Base-by-base conservation (phyloP, 345 rosid species). In the Bruguiera gymnorhiza region DNA sequence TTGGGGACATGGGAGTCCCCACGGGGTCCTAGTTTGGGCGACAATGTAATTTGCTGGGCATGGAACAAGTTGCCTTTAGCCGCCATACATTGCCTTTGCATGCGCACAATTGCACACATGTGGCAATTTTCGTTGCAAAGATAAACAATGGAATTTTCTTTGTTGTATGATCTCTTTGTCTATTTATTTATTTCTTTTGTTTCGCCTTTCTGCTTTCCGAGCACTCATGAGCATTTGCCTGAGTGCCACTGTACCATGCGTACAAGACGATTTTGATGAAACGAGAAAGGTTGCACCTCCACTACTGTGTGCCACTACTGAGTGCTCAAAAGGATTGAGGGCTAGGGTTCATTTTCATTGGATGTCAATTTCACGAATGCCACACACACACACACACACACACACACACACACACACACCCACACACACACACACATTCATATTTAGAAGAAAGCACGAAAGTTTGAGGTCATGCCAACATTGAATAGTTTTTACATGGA, bases 191-290 rank as follows among this genome's bases (percentile, higher is more conserved):
- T 20, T 52, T 62, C 11, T 21, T 26, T 27, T 51, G 60, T 13
- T 54, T 21, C 53, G 4, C 11, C n/a, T 54, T 57, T 39, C 10
- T 46, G 27, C 6, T 34, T 11, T 26, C 50, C n/a, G 54, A 78
- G 76, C 77, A 77, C 83, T 76, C 56, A 67, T 72, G 73, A 67
- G 78, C 72, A 57, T 61, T 29, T 65, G 74, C 70, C 70, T 53
- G 82, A 84, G 93, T 91, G 93, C 85, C 75, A 89, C 95, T 86
- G 92, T 91, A 79, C 79, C 97, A 91, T 84, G 97, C 88, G 91
- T 87, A 83, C 83, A 83, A 60, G 60, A 83, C 56, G 60, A 19
- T 16, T 46, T 50, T n/a, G 51, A 53, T 26, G 23, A 61, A 52
- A 24, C 51, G 67, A 67, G 73, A 67, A 26, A 65, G 71, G 84